These are phyloP conservation scores for Globisporangium uncinulatum DNA, from an alignment of 352 stramenopile species.

Conservation along the genomic window DNA sequence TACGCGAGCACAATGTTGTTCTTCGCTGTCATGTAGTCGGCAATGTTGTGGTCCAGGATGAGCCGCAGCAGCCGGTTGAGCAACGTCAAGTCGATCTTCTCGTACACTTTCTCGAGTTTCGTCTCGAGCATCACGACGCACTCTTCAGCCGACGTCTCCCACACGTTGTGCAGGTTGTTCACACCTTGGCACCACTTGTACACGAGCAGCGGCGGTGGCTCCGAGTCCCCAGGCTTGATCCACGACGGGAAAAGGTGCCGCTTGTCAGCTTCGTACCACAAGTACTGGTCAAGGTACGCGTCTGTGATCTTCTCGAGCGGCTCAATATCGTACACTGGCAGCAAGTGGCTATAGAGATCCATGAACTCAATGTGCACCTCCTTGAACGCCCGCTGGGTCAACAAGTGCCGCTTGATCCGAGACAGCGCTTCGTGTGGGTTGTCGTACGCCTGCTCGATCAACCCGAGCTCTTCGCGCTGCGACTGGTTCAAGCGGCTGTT, in stretches of 20 bases:
- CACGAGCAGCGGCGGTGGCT: conserved; percentile 97
- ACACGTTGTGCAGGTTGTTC: conserved; percentile 99
- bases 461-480: conserved; percentile 96
- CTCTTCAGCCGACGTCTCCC: conserved; percentile 97
- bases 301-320: conserved; percentile 99
- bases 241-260: conserved; percentile 99
- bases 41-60: conserved; percentile 99
- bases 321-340: conserved; percentile 99
- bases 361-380: conserved; percentile 99
- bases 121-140: conserved; percentile 99
- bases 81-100: conserved; percentile 99
- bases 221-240: conserved; percentile 99
- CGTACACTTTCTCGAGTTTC: conserved; percentile 99
- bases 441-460: conserved; percentile 99
- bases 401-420: conserved; percentile 98
- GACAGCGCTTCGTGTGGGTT: conserved; percentile 98
- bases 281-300: conserved; percentile 99
- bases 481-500: conserved; percentile 97
- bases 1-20: conserved; percentile 98
- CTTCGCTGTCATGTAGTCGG: conserved; percentile 99
- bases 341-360: conserved; percentile 99
- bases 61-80: conserved; percentile 97
- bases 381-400: conserved; percentile 99
- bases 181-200: conserved; percentile 99
- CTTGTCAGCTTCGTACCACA: conserved; percentile 99